Evolutionary conservation across 2,329 filamentous ascomycete species (phyloP), one percentile per base, ranked within the genome.

Genomic region (Stagonosporopsis rhizophila): DNA sequence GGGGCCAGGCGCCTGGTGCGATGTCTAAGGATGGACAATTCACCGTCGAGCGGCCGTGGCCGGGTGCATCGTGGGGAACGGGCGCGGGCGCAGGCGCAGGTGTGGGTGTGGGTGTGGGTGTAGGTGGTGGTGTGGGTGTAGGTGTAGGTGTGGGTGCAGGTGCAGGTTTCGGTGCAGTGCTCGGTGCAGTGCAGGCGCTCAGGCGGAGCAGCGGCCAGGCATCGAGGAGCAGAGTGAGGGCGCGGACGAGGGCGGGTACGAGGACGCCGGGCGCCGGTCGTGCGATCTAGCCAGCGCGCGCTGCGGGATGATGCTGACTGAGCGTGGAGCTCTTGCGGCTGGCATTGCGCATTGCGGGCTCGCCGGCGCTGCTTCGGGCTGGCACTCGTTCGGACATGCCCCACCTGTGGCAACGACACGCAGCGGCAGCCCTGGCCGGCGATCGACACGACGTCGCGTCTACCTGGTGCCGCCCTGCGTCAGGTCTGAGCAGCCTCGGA

Each of bases 231-330:
- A n/a, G n/a, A n/a, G n/a, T n/a, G n/a, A n/a, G n/a, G n/a, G n/a
- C n/a, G n/a, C n/a, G n/a, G n/a, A n/a, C n/a, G n/a, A n/a, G 23
- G 23, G 8, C 4, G 23, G 7, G 4, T 4, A 25, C 7, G 23
- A 6, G 32, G 6, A 17, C 27, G 27, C 3, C 9, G 27, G 27
- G 7, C 7, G 27, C 3, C 27, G 7, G 27, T 11, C 27, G 27
- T 12, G 27, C 27, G 9, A 12, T 28, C 27, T 3, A 28, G 27
- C 15, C 32, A 35, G 32, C 32, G 23, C 6, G 23, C 19, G 17
- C 23, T 49, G 52, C 47, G 53, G 53, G 53, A 44, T 39, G 53
- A 42, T 51, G 53, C 53, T 56, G 53, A 56, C 53, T 51, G 53
- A 39, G 38, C 30, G 42, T 27, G 35, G n/a, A 28, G 39, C 11